phyloP scores from a whole-genome alignment of 495 filamentous ascomycete genomes.

The Penicillium canescens region DNA sequence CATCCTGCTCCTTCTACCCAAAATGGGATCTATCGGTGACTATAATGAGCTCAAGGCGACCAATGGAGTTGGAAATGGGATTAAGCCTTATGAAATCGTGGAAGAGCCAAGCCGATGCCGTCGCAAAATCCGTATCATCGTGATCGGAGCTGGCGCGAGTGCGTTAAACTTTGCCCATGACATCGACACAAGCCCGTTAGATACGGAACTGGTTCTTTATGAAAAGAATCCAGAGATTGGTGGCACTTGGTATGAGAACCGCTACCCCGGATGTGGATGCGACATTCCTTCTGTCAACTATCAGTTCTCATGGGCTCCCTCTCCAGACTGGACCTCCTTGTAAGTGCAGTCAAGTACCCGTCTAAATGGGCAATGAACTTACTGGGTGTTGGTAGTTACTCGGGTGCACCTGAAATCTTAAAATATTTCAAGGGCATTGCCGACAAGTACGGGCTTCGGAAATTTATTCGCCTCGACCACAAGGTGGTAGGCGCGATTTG shows the following conservation, averaged over 20 bases:
- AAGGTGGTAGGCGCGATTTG: conserved; percentile 16
- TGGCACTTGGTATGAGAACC: conserved; percentile 60
- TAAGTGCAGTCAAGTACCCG: neutral
- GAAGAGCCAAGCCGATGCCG: conserved; percentile 41
- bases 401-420: conserved; percentile 49
- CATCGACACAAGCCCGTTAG: conserved; percentile 38
- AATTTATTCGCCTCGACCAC: conserved; percentile 12
- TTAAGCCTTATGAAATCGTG: conserved; percentile 30
- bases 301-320: conserved; percentile 32
- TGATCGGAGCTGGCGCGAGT: conserved; percentile 44
- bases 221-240: conserved; percentile 47
- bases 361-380: neutral
- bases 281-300: conserved; percentile 35
- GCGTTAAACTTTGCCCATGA: conserved; percentile 42
- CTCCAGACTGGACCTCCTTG: conserved; percentile 28
- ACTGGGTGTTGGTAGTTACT: conserved; percentile 34
- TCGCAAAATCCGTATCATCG: conserved; percentile 33
- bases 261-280: conserved; percentile 57
- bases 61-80: neutral
- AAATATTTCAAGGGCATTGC: conserved; percentile 44
- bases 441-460: conserved; percentile 11
- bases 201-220: conserved; percentile 36
- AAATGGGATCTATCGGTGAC: conserved; percentile 8
- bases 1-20: neutral
- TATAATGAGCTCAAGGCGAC: conserved; percentile 1